Conservation (phyloP, 345 rosid genomes). For the Aurinia saxatilis region DNA sequence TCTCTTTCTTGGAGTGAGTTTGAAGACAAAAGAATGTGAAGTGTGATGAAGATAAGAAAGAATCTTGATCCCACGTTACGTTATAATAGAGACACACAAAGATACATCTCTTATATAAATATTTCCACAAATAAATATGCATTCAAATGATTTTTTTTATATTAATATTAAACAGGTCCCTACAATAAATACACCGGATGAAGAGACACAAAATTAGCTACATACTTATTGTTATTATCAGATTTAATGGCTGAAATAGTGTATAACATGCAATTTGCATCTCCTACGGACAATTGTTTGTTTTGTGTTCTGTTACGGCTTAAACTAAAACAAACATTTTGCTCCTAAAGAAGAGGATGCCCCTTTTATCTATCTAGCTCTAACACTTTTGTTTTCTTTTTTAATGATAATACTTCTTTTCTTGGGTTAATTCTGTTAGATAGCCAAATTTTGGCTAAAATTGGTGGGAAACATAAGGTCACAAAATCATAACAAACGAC, state of each 20-base stretch:
- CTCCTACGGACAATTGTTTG: background rate
- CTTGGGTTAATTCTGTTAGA: too few relatives aligned
- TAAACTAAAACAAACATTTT: background rate
- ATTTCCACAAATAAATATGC: background rate
- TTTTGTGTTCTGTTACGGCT: constrained; percentile 11
- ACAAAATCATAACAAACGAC: too few relatives aligned
- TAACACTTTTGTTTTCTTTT: background rate
- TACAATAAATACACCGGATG: too few relatives aligned
- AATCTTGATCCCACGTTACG: constrained; percentile 28
- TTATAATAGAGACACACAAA: constrained; percentile 19
- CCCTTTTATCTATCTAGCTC: background rate
- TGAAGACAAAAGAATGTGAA: constrained; percentile 25
- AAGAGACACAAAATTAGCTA: background rate
- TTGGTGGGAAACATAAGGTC: too few relatives aligned
- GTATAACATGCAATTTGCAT: constrained; percentile 21
- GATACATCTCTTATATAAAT: constrained; percentile 3
- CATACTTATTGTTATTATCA: background rate
- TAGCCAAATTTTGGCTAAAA: too few relatives aligned
- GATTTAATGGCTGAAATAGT: background rate
- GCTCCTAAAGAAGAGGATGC: constrained; percentile 2
- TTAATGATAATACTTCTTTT: too few relatives aligned
- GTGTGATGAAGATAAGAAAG: constrained; percentile 29
- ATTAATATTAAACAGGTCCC: too few relatives aligned
- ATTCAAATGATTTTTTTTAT: too few relatives aligned
- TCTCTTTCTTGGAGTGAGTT: constrained; percentile 2